Evolutionary conservation across 805 yeast species (phyloP).

Genomic region (Hyphopichia homilentoma): DNA sequence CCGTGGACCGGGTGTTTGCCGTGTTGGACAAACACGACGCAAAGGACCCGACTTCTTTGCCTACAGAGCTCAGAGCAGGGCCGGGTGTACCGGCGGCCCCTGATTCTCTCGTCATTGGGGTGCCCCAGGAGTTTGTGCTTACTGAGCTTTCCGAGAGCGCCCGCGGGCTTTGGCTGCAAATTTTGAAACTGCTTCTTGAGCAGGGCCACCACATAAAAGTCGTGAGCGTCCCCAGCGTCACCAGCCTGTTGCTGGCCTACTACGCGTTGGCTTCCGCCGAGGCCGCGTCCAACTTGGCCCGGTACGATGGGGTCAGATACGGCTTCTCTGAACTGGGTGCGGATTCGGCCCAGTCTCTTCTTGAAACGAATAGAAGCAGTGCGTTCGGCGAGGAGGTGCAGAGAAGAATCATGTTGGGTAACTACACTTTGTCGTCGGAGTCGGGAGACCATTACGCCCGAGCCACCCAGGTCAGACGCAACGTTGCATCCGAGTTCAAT

Average conservation of each 20-base stretch:
- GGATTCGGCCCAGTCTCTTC: constrained; percentile 9
- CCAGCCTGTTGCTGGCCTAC: constrained; percentile 70
- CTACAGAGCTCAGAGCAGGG: constrained; percentile 32
- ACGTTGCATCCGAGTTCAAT: constrained; percentile 64
- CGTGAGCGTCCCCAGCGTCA: constrained; percentile 69
- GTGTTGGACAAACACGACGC: constrained; percentile 59
- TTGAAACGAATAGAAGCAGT: constrained; percentile 49
- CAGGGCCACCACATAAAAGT: constrained; percentile 53
- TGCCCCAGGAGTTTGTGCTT: constrained; percentile 65
- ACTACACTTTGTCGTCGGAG: constrained; percentile 76
- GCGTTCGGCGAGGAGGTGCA: constrained; percentile 84
- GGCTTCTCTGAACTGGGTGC: constrained; percentile 48
- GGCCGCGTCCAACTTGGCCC: constrained; percentile 85
- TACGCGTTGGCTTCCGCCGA: constrained; percentile 90
- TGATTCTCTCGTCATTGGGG: constrained; percentile 55
- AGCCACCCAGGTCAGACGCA: constrained; percentile 66
- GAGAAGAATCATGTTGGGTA: constrained; percentile 80
- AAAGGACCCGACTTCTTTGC: constrained; percentile 76
- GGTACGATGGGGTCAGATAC: constrained; percentile 88
- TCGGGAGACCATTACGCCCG: constrained; percentile 70
- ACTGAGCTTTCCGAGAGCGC: constrained; percentile 50
- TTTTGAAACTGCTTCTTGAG: constrained; percentile 41
- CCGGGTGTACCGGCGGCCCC: too few species aligned
- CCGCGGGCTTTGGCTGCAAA: constrained; percentile 42
- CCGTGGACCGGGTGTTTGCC: constrained; percentile 46